A percentile compares a stretch with the other conserved stretches of the same genome.
Evolutionary conservation across 2,329 filamentous ascomycete species (phyloP).

Genomic region (Fusarium sp.): DNA sequence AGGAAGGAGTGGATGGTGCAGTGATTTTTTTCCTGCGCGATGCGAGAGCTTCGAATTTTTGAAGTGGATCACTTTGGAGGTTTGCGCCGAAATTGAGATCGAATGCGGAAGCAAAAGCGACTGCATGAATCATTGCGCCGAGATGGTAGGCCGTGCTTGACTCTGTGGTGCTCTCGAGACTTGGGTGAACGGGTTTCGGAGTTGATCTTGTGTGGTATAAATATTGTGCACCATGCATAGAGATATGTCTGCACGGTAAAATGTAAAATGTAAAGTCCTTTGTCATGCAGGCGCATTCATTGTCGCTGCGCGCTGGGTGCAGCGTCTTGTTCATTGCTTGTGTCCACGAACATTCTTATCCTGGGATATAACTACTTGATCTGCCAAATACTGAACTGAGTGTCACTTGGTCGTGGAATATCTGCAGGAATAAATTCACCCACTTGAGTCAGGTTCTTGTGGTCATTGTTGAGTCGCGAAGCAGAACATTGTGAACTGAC

Average conservation of each 20-base stretch:
- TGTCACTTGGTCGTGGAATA: rapidly evolving
- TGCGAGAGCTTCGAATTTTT: background rate
- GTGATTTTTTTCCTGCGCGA: background rate
- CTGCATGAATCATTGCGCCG: constrained; percentile 17
- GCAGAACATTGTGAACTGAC: rapidly evolving
- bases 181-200: background rate
- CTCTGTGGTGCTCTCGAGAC: background rate
- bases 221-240: background rate
- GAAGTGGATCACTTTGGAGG: background rate
- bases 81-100: background rate
- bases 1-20: constrained; percentile 3
- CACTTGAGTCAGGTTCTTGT: rapidly evolving
- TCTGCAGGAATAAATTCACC: background rate
- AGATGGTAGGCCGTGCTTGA: background rate
- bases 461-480: too few relatives aligned
- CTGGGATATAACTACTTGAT: background rate
- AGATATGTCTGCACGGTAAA: background rate
- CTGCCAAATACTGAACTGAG: background rate
- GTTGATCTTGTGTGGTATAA: background rate
- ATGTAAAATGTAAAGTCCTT: background rate
- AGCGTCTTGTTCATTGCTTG: rapidly evolving
- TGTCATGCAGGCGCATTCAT: background rate
- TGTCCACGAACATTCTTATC: rapidly evolving
- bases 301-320: rapidly evolving
- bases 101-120: background rate